Evolutionary conservation across 768 basidiomycete species (phyloP), one percentile per base, ranked within the genome.

Genomic region (Pleurotus salmoneostramineus): DNA sequence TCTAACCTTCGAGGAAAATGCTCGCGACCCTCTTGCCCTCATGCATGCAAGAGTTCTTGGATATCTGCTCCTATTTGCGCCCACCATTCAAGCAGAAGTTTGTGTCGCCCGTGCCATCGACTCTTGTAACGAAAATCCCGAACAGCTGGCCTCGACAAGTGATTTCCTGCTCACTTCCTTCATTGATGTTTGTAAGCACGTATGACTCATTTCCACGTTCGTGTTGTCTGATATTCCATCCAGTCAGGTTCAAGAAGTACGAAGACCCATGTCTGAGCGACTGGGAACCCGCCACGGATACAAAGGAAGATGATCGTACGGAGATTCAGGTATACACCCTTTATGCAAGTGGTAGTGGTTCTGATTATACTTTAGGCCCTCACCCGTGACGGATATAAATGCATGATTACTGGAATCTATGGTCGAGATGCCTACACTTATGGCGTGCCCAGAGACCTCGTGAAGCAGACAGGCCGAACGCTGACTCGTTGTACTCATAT

Each of bases 1-100:
- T 12, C 48, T 50, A 10, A 5, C 17, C 8, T 31, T 50, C 21
- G 48, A 50, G 48, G 32, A 50, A 50, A 12, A 31, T 11, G 1
- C 14, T 11, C n/a, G 27, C n/a, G 3, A 50, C 21, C 17, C n/a
- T 40, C 37, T 35, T 60, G 21, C 21, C 17, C n/a, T 40, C 37
- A 49, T 60, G 21, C 56, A 58, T 35, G 59, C 59, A 27, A 58
- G 59, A 50, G 40, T 60, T 43, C 59, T 60, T 43, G 56, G 59
- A 27, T 60, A 60, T 36, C 47, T 60, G 45, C 58, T 60, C 36
- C 43, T 60, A 21, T 36, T 58, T 44, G 57, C 59, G 6, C 59
- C 59, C 2, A 47, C 43, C 46, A 6, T 15, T 31, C 15, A 15
- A 31, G 58, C 59, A 32, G 31, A 33, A 36, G 37, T 21, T 5